Base-by-base conservation (phyloP, 2,329 filamentous ascomycete species). In the Rasamsonia emersonii region DNA sequence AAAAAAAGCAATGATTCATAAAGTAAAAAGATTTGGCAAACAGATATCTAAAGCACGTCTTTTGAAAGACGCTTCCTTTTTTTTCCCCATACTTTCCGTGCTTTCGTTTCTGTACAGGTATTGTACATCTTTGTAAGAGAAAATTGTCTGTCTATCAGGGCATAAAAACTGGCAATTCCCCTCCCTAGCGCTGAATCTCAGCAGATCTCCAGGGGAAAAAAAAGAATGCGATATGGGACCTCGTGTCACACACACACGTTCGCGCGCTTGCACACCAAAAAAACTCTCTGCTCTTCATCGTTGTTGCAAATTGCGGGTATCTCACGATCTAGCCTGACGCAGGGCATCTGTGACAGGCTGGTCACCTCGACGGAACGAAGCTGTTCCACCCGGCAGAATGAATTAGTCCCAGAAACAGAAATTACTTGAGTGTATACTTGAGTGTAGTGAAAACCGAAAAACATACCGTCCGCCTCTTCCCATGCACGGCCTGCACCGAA, bases 401-500 rank as follows among this genome's bases (percentile, higher is more conserved):
- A 19, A 33, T 32, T 18, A 35, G 32, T 5, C n/a, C 18, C 13
- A 8, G n/a, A 28, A 16, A 10, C n/a, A 13, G 9, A 24, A 9
- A 17, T 18, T 31, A 14, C 15, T 9, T 15, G 24, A 18, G 23
- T 16, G 15, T 13, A n/a, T 14, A 9, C 18, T 23, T 2, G 18
- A 4, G 8, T 16, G 11, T 5, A 9, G 14, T 3, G 18, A 9
- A 18, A 11, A 32, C 32, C n/a, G 17, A n/a, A n/a, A 21, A 41
- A 56, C 66, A 69, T 80, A 68, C 73, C 83, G 70, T 98, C 94
- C 67, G 91, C 95, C 71, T 98, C 91, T 65, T 98, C 91, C 71
- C 93, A 98, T 37, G 91, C 91, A 54, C 93, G 79, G 52, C 91
- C 91, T 43, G 88, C 88, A 59, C 93, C 91, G 61, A 98, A 96